phyloP scores from a whole-genome alignment of 2,329 filamentous ascomycete genomes.

The Fusarium penzigii region DNA sequence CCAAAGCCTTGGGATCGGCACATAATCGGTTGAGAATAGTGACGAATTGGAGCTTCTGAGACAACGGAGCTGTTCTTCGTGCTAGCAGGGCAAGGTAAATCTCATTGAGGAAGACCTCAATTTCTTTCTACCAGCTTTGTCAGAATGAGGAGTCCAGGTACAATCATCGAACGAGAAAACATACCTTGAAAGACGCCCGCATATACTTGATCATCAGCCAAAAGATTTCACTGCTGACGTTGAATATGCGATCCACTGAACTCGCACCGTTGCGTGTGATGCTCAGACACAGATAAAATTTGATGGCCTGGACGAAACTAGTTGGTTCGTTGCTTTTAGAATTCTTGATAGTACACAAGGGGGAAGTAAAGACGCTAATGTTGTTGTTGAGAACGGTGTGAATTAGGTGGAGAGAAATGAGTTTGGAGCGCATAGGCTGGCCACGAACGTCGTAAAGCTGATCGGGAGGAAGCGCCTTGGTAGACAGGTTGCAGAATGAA shows the following conservation, averaged over 20 bases:
- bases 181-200: constrained; percentile 87
- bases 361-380: constrained; percentile 85
- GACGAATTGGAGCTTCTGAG: constrained; percentile 92
- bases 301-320: constrained; percentile 89
- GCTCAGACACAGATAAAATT: constrained; percentile 94
- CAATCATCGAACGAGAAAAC: constrained; percentile 17
- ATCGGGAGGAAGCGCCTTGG: constrained; percentile 84
- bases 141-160: constrained; percentile 17
- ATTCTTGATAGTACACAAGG: constrained; percentile 87
- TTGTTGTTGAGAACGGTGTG: constrained; percentile 96
- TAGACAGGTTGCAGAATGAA: constrained; percentile 96
- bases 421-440: constrained; percentile 95
- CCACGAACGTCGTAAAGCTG: constrained; percentile 91
- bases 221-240: constrained; percentile 95
- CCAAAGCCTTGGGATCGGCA: constrained; percentile 81
- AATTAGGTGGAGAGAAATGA: constrained; percentile 92
- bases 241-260: constrained; percentile 87
- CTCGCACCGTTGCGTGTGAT: constrained; percentile 94
- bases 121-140: constrained; percentile 69
- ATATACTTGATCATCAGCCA: constrained; percentile 96
- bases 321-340: constrained; percentile 87
- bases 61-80: constrained; percentile 79
- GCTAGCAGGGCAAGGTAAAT: constrained; percentile 93
- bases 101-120: constrained; percentile 97
- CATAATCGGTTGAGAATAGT: constrained; percentile 81